These are phyloP conservation scores for Ziziphus jujuba DNA, from an alignment of 306 rosid genomes.

Conservation along the genomic window DNA sequence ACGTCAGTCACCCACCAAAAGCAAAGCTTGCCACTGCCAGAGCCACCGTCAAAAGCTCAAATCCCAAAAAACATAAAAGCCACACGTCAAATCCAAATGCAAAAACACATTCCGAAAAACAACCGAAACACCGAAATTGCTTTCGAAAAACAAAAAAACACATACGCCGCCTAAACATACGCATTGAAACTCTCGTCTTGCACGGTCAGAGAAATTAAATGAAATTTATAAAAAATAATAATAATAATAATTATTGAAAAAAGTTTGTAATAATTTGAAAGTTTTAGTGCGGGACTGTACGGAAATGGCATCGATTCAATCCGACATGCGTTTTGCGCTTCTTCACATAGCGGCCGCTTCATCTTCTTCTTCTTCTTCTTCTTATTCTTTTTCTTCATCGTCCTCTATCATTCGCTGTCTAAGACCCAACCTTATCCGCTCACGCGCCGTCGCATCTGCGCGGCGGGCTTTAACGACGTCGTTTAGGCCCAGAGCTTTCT, in stretches of 20 bases:
- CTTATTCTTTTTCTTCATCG: not conserved
- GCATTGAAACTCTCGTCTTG: too few relatives aligned
- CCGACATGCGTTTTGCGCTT: slow-evolving; percentile 48
- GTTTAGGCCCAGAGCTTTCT: slow-evolving; percentile 57
- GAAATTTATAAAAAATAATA: too few relatives aligned
- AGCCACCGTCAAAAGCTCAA: too few relatives aligned
- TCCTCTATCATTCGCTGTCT: slow-evolving; percentile 43
- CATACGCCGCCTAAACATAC: too few relatives aligned
- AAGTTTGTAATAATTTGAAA: too few relatives aligned
- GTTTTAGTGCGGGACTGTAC: too few relatives aligned
- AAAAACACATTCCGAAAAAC: not conserved
- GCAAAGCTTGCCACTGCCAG: too few relatives aligned
- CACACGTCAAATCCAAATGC: not conserved
- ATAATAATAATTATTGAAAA: too few relatives aligned
- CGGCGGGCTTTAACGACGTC: slow-evolving; percentile 32
- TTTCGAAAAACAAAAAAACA: not conserved
- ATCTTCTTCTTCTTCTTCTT: not conserved
- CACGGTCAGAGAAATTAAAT: too few relatives aligned
- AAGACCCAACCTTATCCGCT: slow-evolving; percentile 18
- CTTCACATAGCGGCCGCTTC: slow-evolving; percentile 31
- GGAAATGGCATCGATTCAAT: slow-evolving; percentile 58
- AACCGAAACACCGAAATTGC: not conserved
- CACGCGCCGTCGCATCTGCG: slow-evolving; percentile 42
- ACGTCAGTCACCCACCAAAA: not conserved
- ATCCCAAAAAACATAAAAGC: too few relatives aligned